Evolutionary conservation across 225 moss, liverwort and hornwort genomes (phyloP).

Genomic region (Physcomitrellopsis africana): DNA sequence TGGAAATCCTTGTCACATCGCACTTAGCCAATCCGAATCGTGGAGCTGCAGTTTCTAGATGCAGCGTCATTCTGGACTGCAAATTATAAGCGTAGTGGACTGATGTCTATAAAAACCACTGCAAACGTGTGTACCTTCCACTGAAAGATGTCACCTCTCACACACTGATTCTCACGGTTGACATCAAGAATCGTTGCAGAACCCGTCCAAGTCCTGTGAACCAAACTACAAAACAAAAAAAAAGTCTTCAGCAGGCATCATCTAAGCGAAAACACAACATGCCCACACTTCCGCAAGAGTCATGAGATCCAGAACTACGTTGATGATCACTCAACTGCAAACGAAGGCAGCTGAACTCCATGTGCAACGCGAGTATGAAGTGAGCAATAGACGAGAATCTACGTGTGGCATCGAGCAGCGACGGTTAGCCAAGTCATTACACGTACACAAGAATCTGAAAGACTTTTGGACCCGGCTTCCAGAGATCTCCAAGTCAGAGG

Average conservation of each 20-base stretch:
- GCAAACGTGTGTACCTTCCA: neutral
- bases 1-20: neutral
- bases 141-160: slow-evolving; percentile 17
- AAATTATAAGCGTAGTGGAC: neutral
- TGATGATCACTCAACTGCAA: neutral
- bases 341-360: neutral
- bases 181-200: neutral
- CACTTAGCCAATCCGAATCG: neutral
- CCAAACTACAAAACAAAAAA: neutral
- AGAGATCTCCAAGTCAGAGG: neutral
- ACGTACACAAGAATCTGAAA: neutral
- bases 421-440: neutral
- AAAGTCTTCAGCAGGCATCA: neutral
- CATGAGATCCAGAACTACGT: neutral
- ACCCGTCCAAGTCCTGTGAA: neutral
- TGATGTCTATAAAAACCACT: neutral
- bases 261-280: neutral
- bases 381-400: neutral
- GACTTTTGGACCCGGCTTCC: neutral
- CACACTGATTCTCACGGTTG: neutral
- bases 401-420: neutral
- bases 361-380: neutral
- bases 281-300: neutral
- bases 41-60: slow-evolving; percentile 13
- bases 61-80: slow-evolving; percentile 31